These are phyloP conservation scores for Catunica adiposa DNA, from an alignment of 2,329 filamentous ascomycete genomes.

Conservation along the genomic window DNA sequence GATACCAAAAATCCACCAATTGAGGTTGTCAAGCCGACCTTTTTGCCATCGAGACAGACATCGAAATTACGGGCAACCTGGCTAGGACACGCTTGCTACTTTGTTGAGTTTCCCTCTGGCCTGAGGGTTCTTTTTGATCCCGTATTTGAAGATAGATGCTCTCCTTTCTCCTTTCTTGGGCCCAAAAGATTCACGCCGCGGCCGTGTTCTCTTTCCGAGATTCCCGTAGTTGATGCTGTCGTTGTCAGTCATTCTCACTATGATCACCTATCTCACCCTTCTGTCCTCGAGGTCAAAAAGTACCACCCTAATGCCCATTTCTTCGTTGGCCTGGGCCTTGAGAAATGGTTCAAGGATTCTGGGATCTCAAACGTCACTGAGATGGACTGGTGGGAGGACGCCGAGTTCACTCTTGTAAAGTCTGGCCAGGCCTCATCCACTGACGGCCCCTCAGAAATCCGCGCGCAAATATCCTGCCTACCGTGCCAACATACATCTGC, in stretches of 20 bases:
- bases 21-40: constrained; percentile 47
- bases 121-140: constrained; percentile 85
- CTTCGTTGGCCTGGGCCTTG: constrained; percentile 72
- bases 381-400: constrained; percentile 88
- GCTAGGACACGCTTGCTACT: constrained; percentile 91
- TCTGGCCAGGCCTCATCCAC: constrained; percentile 18
- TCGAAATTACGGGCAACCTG: constrained; percentile 65
- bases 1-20: constrained; percentile 51
- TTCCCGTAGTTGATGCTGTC: constrained; percentile 60
- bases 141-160: constrained; percentile 77
- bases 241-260: constrained; percentile 86
- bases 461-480: constrained; percentile 57
- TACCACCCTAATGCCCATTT: constrained; percentile 67
- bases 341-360: constrained; percentile 58
- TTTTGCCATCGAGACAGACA: constrained; percentile 40
- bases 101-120: constrained; percentile 74
- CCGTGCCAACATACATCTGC: constrained; percentile 73
- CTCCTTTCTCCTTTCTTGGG: constrained; percentile 52
- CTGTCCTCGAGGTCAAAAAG: constrained; percentile 52
- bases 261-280: constrained; percentile 71
- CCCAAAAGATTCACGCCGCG: constrained; percentile 64
- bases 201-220: constrained; percentile 61
- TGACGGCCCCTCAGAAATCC: constrained; percentile 35
- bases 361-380: constrained; percentile 69
- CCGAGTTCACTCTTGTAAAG: constrained; percentile 44